Evolutionary conservation across 495 filamentous ascomycete species (phyloP).

Genomic region (Xylaria cubensis): DNA sequence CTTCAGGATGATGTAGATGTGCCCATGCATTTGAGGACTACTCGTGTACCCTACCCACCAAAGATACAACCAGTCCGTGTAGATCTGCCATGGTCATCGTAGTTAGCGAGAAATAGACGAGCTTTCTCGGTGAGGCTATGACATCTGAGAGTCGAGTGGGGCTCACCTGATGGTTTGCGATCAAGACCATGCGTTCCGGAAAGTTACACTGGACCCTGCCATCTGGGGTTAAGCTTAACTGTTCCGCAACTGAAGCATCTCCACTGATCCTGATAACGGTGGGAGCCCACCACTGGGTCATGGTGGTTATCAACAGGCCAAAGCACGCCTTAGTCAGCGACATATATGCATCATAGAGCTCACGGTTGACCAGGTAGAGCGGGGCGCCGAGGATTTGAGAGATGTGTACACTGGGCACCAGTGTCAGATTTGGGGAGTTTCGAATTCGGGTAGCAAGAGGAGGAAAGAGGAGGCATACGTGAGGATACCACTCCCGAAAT

Average conservation of each 20-base stretch:
- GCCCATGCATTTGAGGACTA: constrained; percentile 72
- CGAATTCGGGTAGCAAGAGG: constrained; percentile 4
- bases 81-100: constrained; percentile 58
- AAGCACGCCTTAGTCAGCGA: constrained; percentile 78
- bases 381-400: constrained; percentile 73
- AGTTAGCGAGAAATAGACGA: constrained; percentile 24
- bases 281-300: constrained; percentile 84
- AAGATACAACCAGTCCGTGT: constrained; percentile 87
- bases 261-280: constrained; percentile 78
- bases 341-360: constrained; percentile 80
- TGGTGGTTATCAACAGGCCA: constrained; percentile 72
- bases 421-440: constrained; percentile 21
- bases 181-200: constrained; percentile 77
- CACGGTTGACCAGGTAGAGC: constrained; percentile 71
- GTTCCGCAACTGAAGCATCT: constrained; percentile 72
- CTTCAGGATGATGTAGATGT: constrained; percentile 84
- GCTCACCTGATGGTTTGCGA: constrained; percentile 80
- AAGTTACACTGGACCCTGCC: constrained; percentile 75
- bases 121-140: neutral
- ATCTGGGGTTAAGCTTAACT: constrained; percentile 67
- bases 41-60: constrained; percentile 87
- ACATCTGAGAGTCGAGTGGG: neutral
- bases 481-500: constrained; percentile 66
- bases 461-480: constrained; percentile 37
- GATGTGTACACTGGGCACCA: constrained; percentile 58